Evolutionary conservation across 73 alveolate species (phyloP), one percentile per base, ranked within the genome.

Genomic region (Loxodes magnus): DNA sequence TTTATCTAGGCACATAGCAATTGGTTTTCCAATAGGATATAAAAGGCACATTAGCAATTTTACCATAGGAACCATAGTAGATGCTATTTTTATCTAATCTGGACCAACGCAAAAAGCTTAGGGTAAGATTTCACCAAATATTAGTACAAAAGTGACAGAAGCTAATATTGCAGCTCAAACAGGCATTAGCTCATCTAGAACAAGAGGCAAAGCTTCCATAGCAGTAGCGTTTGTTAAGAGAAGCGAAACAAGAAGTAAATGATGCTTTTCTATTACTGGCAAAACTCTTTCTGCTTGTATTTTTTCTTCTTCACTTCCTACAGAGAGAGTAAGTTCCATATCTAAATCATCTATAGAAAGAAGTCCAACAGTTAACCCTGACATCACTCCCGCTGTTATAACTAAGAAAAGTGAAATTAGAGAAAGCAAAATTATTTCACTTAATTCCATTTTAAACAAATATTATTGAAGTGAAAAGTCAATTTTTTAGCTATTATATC

Each of bases 71-170:
- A 95, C 92, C 22, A 82, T 50, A 22, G 51, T 62, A 27, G 86
- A 68, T 15, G 96, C 98, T 24, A 90, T 85, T 36, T 61, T 58
- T 57, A 90, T 64, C 68, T 90, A 78, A 24, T 49, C 57, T 5
- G 98, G 98, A 28, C 98, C 98, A 15, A 95, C 85, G 54, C 98
- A 89, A 14, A 84, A 65, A 30, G 98, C 96, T 39, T 89, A 84
- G 15, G 98, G 98, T 17, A 89, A 71, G 37, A 89, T 87, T 64
- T 89, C 98, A 9, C 98, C 96, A 16, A 84, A 77, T 56, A 89
- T 77, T 23, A 89, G 42, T 12, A 89, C 74, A 24, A 82, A 82
- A 4, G 95, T 76, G 5, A 89, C 98, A 49, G 95, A 79, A 4
- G 84, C 69, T 12, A 89, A 50, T 25, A 89, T 65, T 6, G 98